Conservation (phyloP, 768 basidiomycete species). For the Russula earlei region DNA sequence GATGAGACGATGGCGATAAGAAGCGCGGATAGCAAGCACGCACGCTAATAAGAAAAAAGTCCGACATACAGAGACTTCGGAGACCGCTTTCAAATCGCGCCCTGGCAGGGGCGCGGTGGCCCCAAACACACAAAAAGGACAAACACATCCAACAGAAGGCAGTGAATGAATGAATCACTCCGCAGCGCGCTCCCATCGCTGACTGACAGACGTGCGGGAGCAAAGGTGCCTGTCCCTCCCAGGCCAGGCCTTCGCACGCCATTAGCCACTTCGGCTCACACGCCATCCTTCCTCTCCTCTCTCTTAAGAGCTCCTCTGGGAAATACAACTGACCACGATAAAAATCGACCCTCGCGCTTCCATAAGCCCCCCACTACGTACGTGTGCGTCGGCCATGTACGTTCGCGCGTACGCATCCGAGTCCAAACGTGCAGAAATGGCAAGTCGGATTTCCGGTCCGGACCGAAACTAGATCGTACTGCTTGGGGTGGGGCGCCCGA, state of each 20-base stretch:
- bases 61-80: background rate
- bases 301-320: background rate
- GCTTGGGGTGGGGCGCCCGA: too few relatives aligned
- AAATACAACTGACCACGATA: background rate
- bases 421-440: background rate
- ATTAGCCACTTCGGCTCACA: background rate
- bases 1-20: background rate
- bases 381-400: background rate
- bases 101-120: background rate
- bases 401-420: background rate
- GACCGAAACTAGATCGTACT: background rate
- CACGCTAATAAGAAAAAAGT: background rate
- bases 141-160: background rate
- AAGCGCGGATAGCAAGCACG: too few relatives aligned
- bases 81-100: background rate
- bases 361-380: background rate
- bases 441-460: constrained; percentile 3
- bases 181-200: background rate
- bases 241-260: background rate
- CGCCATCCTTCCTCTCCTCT: background rate
- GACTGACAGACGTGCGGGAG: background rate
- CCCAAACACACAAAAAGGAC: background rate
- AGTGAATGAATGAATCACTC: background rate
- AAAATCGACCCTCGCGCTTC: too few relatives aligned
- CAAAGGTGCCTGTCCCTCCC: background rate